Percentiles rank a stretch among this genome's conserved stretches.
phyloP scores from a whole-genome alignment of 768 basidiomycete genomes.

The Candolleomyces aberdarensis region DNA sequence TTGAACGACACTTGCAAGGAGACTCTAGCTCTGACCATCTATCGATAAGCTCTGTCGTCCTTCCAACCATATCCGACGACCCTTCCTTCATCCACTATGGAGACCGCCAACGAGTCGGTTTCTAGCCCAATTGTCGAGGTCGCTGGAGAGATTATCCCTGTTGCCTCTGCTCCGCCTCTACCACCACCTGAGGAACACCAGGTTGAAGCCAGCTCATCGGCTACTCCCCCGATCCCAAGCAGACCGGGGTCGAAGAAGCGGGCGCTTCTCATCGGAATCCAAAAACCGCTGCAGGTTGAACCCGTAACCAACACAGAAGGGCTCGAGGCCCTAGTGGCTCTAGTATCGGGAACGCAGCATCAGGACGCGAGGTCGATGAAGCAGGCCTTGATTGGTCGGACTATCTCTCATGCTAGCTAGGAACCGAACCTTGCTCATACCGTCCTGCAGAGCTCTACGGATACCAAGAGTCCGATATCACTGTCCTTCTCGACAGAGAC shows the following conservation, averaged over 20 bases:
- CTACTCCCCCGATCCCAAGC: background rate
- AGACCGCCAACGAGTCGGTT: background rate
- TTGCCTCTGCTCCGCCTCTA: background rate
- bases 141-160: background rate
- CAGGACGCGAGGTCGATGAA: slow-evolving; percentile 33
- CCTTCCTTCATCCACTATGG: background rate
- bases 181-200: background rate
- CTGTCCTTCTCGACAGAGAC: slow-evolving; percentile 41
- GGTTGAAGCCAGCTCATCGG: background rate
- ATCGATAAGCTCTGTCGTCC: too few relatives aligned
- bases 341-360: slow-evolving; percentile 17
- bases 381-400: slow-evolving; percentile 33
- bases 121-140: background rate
- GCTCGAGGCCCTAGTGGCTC: background rate
- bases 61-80: too few relatives aligned
- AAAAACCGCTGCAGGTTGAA: background rate
- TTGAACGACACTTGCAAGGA: too few relatives aligned
- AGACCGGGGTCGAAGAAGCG: background rate
- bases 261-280: background rate
- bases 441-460: slow-evolving; percentile 22
- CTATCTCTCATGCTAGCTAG: background rate
- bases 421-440: background rate
- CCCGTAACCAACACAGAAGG: background rate
- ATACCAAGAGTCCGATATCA: slow-evolving; percentile 38
- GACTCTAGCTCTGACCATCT: too few relatives aligned